Conservation (phyloP, 768 basidiomycete species). For the Mycena metata region DNA sequence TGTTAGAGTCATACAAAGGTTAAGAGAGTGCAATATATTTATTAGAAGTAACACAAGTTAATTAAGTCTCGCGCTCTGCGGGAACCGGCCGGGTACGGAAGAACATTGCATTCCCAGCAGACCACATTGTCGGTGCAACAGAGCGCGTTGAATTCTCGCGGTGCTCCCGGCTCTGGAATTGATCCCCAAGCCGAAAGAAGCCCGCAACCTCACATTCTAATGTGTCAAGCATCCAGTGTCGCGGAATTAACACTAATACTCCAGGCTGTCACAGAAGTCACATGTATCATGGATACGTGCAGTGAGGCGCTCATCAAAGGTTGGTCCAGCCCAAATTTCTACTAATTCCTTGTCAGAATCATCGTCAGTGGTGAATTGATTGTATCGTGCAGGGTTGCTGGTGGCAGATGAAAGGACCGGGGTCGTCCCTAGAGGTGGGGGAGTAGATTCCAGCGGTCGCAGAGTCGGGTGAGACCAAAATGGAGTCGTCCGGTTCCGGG, state of each 20-base stretch:
- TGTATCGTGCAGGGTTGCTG: no score
- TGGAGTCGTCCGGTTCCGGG: constrained; percentile 25
- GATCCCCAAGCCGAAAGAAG: constrained; percentile 11
- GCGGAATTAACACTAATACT: constrained; percentile 21
- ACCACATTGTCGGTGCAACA: constrained; percentile 9
- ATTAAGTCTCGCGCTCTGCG: constrained; percentile 16
- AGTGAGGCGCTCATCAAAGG: no score
- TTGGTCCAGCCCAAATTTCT: no score
- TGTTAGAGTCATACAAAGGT: no score
- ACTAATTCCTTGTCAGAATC: no score
- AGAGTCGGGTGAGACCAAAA: constrained; percentile 36
- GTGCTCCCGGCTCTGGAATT: constrained; percentile 11
- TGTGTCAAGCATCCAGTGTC: constrained; percentile 18
- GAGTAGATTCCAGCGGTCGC: no score
- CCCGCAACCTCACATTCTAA: constrained; percentile 3
- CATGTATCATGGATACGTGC: neutral
- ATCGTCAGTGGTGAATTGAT: no score
- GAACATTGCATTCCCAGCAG: constrained; percentile 26
- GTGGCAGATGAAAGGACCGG: no score
- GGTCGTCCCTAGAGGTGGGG: no score
- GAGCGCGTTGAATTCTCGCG: constrained; percentile 8
- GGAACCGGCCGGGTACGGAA: constrained; percentile 3
- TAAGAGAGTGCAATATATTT: no score
- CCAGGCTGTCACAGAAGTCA: constrained; percentile 24
- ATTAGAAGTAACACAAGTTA: no score